phyloP scores from a whole-genome alignment of 1,284 basidiomycete species.

The Tilletia setariae region DNA sequence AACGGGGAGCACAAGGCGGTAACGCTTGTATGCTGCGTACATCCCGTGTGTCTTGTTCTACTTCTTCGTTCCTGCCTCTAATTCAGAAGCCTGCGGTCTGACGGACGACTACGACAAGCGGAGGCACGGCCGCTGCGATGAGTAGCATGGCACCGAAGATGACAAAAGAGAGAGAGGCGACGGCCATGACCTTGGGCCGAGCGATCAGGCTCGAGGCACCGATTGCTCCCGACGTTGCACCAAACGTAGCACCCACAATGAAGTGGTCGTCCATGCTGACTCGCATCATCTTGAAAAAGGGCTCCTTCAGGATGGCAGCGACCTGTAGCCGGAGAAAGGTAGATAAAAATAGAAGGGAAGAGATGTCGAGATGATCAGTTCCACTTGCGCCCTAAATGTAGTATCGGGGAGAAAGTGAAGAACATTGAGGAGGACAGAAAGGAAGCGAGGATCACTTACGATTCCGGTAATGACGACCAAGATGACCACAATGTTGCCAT shows the following conservation, averaged over 20 bases:
- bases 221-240: constrained; percentile 41
- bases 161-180: constrained; percentile 37
- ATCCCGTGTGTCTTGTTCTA: too few relatives aligned
- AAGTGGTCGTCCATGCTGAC: constrained; percentile 34
- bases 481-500: constrained; percentile 42
- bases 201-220: constrained; percentile 38
- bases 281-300: constrained; percentile 35
- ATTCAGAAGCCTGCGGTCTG: constrained; percentile 18
- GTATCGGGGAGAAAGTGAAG: too few relatives aligned
- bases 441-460: constrained; percentile 9
- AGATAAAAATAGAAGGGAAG: background rate
- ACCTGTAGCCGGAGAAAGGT: background rate
- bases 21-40: too few relatives aligned
- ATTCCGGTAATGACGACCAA: constrained; percentile 48
- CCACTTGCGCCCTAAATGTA: too few relatives aligned
- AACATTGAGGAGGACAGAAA: too few relatives aligned
- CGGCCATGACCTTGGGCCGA: constrained; percentile 38
- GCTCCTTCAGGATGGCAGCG: constrained; percentile 42
- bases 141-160: constrained; percentile 43
- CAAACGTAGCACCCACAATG: constrained; percentile 41
- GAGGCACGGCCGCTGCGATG: constrained; percentile 38
- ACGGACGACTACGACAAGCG: constrained; percentile 28
- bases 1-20: too few relatives aligned
- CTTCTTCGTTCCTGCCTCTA: background rate
- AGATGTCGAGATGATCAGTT: too few relatives aligned